phyloP scores from a whole-genome alignment of 805 yeast species.

The Candida wancherniae region DNA sequence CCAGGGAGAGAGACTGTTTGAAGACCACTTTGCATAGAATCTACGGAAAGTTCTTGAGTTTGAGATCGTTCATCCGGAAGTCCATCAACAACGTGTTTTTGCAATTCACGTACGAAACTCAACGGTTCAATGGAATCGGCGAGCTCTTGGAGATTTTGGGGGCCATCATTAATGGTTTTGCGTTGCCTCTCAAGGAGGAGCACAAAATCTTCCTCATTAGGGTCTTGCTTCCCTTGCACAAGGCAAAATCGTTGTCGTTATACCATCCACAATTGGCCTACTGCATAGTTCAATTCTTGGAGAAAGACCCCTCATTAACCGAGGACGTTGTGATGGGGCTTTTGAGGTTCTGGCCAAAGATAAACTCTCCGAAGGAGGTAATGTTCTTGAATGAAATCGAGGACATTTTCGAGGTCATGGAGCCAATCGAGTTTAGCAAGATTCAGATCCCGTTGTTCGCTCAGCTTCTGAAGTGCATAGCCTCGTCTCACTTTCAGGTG shows the following conservation, averaged over 20 bases:
- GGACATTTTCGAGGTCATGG: constrained; percentile 94
- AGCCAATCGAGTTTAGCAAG: constrained; percentile 85
- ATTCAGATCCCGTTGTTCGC: constrained; percentile 91
- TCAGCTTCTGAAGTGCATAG: constrained; percentile 88
- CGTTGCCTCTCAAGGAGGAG: constrained; percentile 93
- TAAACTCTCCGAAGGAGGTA: constrained; percentile 90
- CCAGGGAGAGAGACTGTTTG: constrained; percentile 90
- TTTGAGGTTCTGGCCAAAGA: constrained; percentile 93
- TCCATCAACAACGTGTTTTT: constrained; percentile 88
- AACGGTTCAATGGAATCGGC: constrained; percentile 91
- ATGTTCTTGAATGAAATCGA: constrained; percentile 95
- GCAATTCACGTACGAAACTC: constrained; percentile 92
- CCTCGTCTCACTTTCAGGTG: constrained; percentile 95
- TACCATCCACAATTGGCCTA: constrained; percentile 97
- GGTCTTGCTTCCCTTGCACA: constrained; percentile 87
- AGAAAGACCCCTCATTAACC: constrained; percentile 86
- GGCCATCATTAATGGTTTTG: constrained; percentile 95
- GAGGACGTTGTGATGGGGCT: constrained; percentile 96
- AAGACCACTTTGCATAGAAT: constrained; percentile 94
- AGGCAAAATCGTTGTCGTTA: constrained; percentile 78
- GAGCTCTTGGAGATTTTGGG: constrained; percentile 94
- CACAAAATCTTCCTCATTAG: constrained; percentile 87
- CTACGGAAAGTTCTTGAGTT: constrained; percentile 87
- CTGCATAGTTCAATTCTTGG: constrained; percentile 93
- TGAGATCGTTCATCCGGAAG: constrained; percentile 87